A percentile compares a stretch with the other conserved stretches of the same genome.
These are phyloP conservation scores for Hylodesmum podocarpum DNA, from an alignment of 306 rosid species.

Conservation along the genomic window DNA sequence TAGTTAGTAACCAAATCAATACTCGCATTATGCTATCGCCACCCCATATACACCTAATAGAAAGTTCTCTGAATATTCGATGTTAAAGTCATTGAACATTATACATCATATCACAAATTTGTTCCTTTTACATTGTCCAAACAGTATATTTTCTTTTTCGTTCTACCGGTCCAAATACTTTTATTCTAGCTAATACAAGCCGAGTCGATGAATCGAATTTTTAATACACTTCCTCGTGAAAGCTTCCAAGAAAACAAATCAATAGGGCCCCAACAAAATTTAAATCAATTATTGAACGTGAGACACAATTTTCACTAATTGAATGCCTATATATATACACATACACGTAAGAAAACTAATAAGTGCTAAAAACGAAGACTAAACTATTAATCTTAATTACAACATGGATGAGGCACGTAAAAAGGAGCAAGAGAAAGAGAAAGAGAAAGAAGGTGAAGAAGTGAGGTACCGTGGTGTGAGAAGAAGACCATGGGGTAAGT, in stretches of 20 bases:
- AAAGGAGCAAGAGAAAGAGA: constrained; percentile 23
- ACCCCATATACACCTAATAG: neutral
- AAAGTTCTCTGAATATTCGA: neutral
- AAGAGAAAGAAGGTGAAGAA: constrained; percentile 35
- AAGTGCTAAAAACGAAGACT: neutral
- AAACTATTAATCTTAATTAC: neutral
- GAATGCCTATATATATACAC: neutral
- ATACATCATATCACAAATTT: neutral
- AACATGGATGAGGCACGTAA: constrained; percentile 25
- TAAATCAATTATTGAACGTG: neutral
- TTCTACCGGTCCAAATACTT: neutral
- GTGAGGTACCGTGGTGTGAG: constrained; percentile 61
- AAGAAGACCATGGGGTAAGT: constrained; percentile 75
- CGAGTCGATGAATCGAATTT: neutral
- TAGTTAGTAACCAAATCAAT: neutral
- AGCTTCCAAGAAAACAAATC: neutral
- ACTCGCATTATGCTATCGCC: neutral
- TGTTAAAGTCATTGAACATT: neutral
- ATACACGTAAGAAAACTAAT: neutral
- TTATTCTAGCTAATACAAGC: neutral
- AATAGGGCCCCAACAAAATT: neutral
- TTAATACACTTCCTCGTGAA: neutral
- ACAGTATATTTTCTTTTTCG: neutral
- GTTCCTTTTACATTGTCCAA: neutral
- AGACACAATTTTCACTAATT: neutral